Evolutionary conservation across 176 grass and related monocot genomes (phyloP).

Genomic region (Juncus inflexus): DNA sequence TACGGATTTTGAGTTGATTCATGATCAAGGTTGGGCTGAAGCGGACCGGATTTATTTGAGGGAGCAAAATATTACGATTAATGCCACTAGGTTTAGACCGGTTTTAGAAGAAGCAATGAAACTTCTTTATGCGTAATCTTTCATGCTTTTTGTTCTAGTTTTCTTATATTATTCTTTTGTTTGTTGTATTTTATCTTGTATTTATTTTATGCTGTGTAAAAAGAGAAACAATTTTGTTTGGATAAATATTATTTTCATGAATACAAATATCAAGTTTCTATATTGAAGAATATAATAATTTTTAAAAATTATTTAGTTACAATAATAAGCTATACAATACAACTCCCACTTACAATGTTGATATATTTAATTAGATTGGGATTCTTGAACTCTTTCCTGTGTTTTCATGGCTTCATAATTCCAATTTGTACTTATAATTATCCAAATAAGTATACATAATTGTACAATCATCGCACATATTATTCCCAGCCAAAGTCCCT

Average conservation of each 20-base stretch:
- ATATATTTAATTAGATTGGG: constrained; percentile 12
- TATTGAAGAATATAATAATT: neutral
- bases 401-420: constrained; percentile 53
- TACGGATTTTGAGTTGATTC: constrained; percentile 27
- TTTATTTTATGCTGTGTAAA: too few species aligned
- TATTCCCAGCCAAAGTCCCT: constrained; percentile 90
- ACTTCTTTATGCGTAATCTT: constrained; percentile 9
- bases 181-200: too few species aligned
- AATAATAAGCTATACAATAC: neutral
- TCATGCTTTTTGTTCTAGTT: neutral
- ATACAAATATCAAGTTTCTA: neutral
- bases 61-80: constrained; percentile 51
- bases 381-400: constrained; percentile 33
- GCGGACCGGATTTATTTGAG: constrained; percentile 29
- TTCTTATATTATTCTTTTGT: neutral
- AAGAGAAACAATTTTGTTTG: neutral
- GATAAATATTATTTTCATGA: neutral
- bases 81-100: constrained; percentile 31
- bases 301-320: too few species aligned
- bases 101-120: constrained; percentile 28
- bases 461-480: constrained; percentile 78
- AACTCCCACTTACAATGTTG: neutral
- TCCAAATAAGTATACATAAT: constrained; percentile 46
- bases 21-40: constrained; percentile 8
- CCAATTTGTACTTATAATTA: constrained; percentile 67